Evolutionary conservation across 2,329 filamentous ascomycete species (phyloP), one percentile per base, ranked within the genome.

Genomic region (Boeremia lycopersici): DNA sequence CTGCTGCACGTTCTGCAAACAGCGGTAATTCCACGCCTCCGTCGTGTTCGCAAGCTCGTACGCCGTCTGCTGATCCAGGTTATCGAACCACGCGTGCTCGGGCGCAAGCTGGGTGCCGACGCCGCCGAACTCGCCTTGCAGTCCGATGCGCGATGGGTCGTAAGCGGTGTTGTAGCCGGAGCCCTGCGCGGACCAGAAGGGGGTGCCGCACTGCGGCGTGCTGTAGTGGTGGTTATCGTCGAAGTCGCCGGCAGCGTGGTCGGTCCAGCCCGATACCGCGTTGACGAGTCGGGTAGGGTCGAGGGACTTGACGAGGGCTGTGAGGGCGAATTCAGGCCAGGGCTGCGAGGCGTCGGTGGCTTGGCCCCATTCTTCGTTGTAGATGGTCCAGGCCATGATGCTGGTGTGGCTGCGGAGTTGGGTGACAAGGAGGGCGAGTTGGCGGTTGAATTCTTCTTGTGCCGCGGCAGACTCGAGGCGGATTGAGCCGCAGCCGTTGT

Each of bases 311-410:
- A 90, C 80, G 0, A 80, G 69, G 1, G 82, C 76, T 0, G 85
- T 84, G 11, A 90, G 74, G 4, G 69, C 74, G 12, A 81, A 80
- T 57, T 90, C 87, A 0, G 86, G 84, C 59, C 79, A 80, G 7
- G 77, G 77, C 0, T 72, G 70, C 10, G 12, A 13, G 2, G 51
- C 35, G 6, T 39, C 52, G 0, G 77, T 77, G 2, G 83, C 73
- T 64, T 90, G 87, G 2, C 85, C 87, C 87, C 87, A 90, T 38
- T 86, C 87, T 69, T 90, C 87, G 65, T 90, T 89, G 72, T 89
- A 90, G 62, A 90, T 85, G 13, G 88, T 76, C 85, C 87, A 90
- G 1, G 84, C 82, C 9, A 84, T 79, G 56, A 90, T 89, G 50
- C 83, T 86, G 0, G 87, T 82, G 66, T 87, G 87, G 69, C 78